Conservation (phyloP, 2,329 filamentous ascomycete species). For the Fusarium lyarnte region DNA sequence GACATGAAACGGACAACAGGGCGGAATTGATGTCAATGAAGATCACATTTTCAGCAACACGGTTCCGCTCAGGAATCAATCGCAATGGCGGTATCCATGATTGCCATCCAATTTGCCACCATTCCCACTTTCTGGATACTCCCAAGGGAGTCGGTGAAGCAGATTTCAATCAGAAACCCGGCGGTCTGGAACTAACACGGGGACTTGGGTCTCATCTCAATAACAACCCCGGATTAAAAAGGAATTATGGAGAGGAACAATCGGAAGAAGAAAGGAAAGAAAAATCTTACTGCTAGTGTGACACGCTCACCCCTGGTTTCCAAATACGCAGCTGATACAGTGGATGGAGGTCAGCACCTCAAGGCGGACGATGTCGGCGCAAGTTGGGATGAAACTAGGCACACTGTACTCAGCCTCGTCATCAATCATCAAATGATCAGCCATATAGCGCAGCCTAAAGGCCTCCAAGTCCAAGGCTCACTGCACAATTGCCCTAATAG, state of each 20-base stretch:
- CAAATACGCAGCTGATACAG: neutral
- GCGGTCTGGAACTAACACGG: conserved; percentile 36
- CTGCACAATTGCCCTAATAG: conserved; percentile 20
- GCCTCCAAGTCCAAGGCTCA: neutral
- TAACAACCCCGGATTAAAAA: conserved; percentile 37
- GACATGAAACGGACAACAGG: neutral
- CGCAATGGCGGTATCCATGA: conserved; percentile 1
- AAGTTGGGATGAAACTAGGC: conserved; percentile 7
- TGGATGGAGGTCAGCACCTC: neutral
- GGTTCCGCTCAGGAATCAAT: conserved; percentile 14
- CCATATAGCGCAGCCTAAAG: neutral
- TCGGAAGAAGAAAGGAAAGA: conserved; percentile 20
- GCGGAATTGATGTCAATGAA: conserved; percentile 14
- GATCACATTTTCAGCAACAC: conserved; percentile 19
- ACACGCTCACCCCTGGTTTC: conserved; percentile 9
- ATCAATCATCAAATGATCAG: neutral
- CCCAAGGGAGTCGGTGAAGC: conserved; percentile 38
- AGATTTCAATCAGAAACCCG: conserved; percentile 27
- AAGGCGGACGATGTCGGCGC: neutral
- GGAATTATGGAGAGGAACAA: conserved; percentile 20
- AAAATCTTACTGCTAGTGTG: conserved; percentile 22
- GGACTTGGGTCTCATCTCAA: conserved; percentile 15
- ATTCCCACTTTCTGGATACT: conserved; percentile 19
- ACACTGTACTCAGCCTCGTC: conserved; percentile 21
- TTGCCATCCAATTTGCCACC: conserved; percentile 35